Base-by-base conservation (phyloP, 2,329 filamentous ascomycete genomes). In the Aspergillus sp. region DNA sequence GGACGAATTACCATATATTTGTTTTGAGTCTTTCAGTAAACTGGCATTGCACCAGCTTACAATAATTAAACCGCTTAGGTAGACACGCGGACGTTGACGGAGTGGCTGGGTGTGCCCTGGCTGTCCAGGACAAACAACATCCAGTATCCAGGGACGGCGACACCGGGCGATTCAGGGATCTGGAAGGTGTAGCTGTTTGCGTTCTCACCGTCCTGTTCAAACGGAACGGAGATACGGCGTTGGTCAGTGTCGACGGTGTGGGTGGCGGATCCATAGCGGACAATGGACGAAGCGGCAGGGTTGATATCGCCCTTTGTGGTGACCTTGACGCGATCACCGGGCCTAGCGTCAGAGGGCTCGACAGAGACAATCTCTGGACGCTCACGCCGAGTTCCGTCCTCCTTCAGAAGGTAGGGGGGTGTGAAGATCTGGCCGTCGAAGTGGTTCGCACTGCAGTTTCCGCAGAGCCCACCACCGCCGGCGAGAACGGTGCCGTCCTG, bases 401-500 rank as follows among this genome's bases (percentile, higher is more conserved):
- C 18, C 5, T 30, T 36, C 17, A 83, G 80, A 0, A 86, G 78
- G 59, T 86, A 86, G 0, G 80, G 78, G 0, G 84, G 84, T 4
- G 74, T 76, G 66, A 80, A 86, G 52, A 86, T 79, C 66, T 86
- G 78, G 5, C 68, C 81, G 58, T 86, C 81, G 39, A 75, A 76
- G 60, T 86, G 84, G 55, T 85, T 81, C 24, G 73, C 71, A 4
- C 67, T 67, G 58, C 75, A 78, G 69, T 75, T 41, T 9, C 76
- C 76, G 50, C 83, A 86, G 5, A 85, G 73, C 1, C 83, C 83
- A 7, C 83, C 81, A 11, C 83, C 82, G 8, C 75, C 81, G 13
- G 68, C 78, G 57, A 83, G 73, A 3, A 84, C 80, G 2, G 76
- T 80, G 0, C 69, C 82, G 56, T 85, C 81, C 1, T 76, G 75